Conservation (phyloP, 2,329 filamentous ascomycete genomes). For the Epichloe baconii region DNA sequence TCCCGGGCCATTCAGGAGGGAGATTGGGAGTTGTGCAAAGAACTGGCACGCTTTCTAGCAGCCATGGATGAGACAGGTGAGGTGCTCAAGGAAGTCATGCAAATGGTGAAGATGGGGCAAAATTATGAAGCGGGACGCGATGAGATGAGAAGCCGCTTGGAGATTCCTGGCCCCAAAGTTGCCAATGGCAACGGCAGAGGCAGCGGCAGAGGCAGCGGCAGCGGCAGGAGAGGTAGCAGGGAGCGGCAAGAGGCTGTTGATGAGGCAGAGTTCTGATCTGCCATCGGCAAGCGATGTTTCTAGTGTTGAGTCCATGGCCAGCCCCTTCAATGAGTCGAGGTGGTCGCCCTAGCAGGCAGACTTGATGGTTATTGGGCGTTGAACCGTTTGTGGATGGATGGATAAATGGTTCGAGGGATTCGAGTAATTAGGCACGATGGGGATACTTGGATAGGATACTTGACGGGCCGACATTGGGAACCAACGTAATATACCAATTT, state of each 20-base stretch:
- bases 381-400: background rate
- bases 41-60: conserved; percentile 86
- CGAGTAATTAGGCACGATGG: no score
- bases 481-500: no score
- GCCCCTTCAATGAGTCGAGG: conserved; percentile 10
- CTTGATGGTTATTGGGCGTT: background rate
- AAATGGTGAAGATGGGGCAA: conserved; percentile 36
- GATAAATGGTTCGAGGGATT: background rate
- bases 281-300: conserved; percentile 24
- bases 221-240: conserved; percentile 14
- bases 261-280: conserved; percentile 23
- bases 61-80: conserved; percentile 80
- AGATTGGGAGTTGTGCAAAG: conserved; percentile 93
- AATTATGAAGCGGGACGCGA: conserved; percentile 18
- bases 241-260: conserved; percentile 17
- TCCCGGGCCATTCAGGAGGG: conserved; percentile 67
- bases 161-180: conserved; percentile 17
- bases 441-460: no score
- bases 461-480: no score
- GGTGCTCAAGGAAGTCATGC: conserved; percentile 61
- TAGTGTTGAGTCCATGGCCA: conserved; percentile 23
- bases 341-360: background rate
- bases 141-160: conserved; percentile 17
- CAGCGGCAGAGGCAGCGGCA: conserved; percentile 6
- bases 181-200: conserved; percentile 17